Evolutionary conservation across 768 basidiomycete genomes (phyloP).

Genomic region (Gloeostereum incarnatum): DNA sequence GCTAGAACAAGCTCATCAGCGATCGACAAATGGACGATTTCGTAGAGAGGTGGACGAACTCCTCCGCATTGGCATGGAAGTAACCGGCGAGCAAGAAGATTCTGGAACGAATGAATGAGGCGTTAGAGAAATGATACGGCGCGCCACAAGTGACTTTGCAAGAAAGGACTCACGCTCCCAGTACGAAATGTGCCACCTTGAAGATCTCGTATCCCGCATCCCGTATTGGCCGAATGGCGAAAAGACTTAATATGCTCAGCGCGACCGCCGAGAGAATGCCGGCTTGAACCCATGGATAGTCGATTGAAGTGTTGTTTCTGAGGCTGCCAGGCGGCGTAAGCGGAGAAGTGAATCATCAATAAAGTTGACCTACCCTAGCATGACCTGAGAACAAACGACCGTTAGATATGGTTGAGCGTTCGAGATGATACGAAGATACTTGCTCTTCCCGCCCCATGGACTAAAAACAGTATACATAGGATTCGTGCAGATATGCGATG

Average conservation of each 20-base stretch:
- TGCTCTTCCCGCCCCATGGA: constrained; percentile 38
- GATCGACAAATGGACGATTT: neutral
- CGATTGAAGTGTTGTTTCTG: constrained; percentile 6
- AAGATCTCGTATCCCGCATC: constrained; percentile 41
- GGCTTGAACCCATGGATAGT: constrained; percentile 21
- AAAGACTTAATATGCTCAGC: constrained; percentile 30
- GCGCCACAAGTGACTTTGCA: too few relatives aligned
- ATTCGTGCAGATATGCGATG: constrained; percentile 43
- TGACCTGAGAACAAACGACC: neutral
- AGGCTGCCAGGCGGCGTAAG: too few relatives aligned
- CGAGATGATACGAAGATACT: constrained; percentile 8
- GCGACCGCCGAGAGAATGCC: constrained; percentile 27
- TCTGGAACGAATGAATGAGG: constrained; percentile 14
- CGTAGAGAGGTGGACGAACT: too few relatives aligned
- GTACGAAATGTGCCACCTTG: constrained; percentile 34
- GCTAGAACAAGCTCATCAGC: constrained; percentile 11
- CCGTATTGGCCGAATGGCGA: constrained; percentile 43
- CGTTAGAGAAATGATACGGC: constrained; percentile 10
- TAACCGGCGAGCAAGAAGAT: constrained; percentile 29
- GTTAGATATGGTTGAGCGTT: neutral
- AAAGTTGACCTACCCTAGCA: neutral
- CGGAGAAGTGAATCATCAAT: neutral
- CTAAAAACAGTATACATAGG: constrained; percentile 34
- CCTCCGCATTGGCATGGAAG: constrained; percentile 23
- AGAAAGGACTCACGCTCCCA: constrained; percentile 22